These are phyloP conservation scores for Mycena citricolor DNA, from an alignment of 1,284 basidiomycete genomes.

Conservation along the genomic window DNA sequence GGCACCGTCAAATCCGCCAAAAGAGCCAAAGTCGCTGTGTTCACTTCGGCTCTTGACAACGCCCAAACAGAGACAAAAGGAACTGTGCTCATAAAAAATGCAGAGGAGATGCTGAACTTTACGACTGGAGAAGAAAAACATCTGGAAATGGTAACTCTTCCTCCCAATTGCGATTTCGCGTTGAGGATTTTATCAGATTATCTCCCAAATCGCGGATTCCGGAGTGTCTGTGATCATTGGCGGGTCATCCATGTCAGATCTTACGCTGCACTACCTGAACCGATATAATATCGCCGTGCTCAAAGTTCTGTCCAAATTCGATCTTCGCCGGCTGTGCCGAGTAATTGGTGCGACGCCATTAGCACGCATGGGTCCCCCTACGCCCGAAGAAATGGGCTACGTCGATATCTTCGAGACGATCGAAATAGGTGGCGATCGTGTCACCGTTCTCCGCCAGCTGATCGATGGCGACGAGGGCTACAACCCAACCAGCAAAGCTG, in stretches of 20 bases:
- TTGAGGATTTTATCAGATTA: conserved; percentile 59
- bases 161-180: conserved; percentile 1
- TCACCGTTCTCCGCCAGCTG: conserved; percentile 94
- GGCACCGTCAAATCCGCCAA: conserved; percentile 80
- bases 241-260: conserved; percentile 91
- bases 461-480: conserved; percentile 58
- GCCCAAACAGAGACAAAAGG: conserved; percentile 99
- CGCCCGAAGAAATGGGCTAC: conserved; percentile 93
- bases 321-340: conserved; percentile 90
- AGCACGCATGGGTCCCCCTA: conserved; percentile 93
- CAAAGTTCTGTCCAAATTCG: conserved; percentile 98
- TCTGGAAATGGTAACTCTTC: conserved; percentile 73
- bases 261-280: conserved; percentile 97
- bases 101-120: conserved; percentile 96
- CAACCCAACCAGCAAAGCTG: conserved; percentile 37
- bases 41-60: conserved; percentile 90
- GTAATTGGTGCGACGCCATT: conserved; percentile 96
- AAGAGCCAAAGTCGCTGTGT: conserved; percentile 91
- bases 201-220: conserved; percentile 96
- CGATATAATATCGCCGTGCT: conserved; percentile 91
- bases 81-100: conserved; percentile 94
- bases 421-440: conserved; percentile 97
- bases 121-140: conserved; percentile 95
- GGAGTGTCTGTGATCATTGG: conserved; percentile 95
- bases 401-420: conserved; percentile 94